Percentiles rank a stretch among this genome's conserved stretches.
Evolutionary conservation across 192 early-diverging fungal species (phyloP).

Genomic region (Phycomyces nitens): DNA sequence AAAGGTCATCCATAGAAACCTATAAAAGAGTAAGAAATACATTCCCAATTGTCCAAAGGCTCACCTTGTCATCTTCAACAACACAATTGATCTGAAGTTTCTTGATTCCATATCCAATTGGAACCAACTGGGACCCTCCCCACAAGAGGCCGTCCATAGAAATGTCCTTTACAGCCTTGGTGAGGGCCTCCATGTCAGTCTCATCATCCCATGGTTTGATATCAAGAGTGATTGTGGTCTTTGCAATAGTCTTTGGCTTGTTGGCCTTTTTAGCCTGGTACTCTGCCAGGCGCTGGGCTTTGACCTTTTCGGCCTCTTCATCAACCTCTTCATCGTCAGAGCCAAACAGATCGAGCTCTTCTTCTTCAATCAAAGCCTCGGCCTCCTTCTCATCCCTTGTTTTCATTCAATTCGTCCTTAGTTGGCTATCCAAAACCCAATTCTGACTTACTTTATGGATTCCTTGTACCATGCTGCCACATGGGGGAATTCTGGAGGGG

Average conservation of each 20-base stretch:
- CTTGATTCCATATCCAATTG: slow-evolving; percentile 93
- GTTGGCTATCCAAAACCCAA: neutral
- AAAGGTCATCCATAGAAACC: slow-evolving; percentile 79
- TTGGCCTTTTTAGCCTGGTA: slow-evolving; percentile 90
- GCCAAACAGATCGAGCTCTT: slow-evolving; percentile 94
- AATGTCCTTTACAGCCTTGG: slow-evolving; percentile 68
- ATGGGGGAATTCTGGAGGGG: slow-evolving; percentile 75
- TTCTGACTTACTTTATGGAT: slow-evolving; percentile 44
- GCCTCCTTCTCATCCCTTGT: slow-evolving; percentile 38
- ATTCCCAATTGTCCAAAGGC: too few relatives aligned
- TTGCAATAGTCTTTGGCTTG: slow-evolving; percentile 80
- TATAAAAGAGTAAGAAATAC: too few relatives aligned
- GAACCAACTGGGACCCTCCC: slow-evolving; percentile 74
- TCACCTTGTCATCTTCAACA: slow-evolving; percentile 83
- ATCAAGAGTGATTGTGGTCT: slow-evolving; percentile 88
- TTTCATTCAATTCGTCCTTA: too few relatives aligned
- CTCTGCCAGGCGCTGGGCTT: slow-evolving; percentile 83
- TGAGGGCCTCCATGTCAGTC: slow-evolving; percentile 79
- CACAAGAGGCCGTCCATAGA: slow-evolving; percentile 87
- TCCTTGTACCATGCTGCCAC: slow-evolving; percentile 95
- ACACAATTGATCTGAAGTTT: slow-evolving; percentile 93
- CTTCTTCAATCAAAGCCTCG: slow-evolving; percentile 70
- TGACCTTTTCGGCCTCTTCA: slow-evolving; percentile 85
- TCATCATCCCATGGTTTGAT: slow-evolving; percentile 99
- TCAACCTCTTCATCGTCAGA: slow-evolving; percentile 92